Base-by-base conservation (phyloP, 805 yeast species). In the Yarrowia sp. region DNA sequence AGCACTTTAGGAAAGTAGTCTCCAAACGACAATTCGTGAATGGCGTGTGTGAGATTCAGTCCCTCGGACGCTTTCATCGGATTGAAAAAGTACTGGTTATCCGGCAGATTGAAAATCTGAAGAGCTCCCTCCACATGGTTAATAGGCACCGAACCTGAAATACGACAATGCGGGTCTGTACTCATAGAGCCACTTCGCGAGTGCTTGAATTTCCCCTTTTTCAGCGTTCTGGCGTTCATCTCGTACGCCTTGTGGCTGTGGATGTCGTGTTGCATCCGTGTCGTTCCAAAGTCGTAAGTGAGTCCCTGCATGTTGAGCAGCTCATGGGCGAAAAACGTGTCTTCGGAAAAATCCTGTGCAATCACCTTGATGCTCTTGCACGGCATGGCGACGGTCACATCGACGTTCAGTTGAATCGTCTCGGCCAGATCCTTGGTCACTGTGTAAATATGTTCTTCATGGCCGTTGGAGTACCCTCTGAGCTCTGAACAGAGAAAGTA, bases 21-120 rank as follows among this genome's bases (percentile, higher is more conserved):
- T 13, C 99, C 99, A 76, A 87, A 93, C 10, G 98, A 91, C 68
- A 92, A 84, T 74, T 93, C 98, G 66, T 84, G 84, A 66, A 95
- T 87, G 5, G 85, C 84, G 75, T 95, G 99, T 0, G 96, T 83
- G 73, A 93, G 88, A 72, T 93, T 89, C 66, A 90, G 76, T 22
- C 81, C 76, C 18, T 47, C 50, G 39, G 64, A 43, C 6, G 39
- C 39, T 36, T 41, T 31, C 42, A 47, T 64, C 17, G 45, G 58
- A 17, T 57, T 53, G 67, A 81, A 86, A 14, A 43, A 58, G 51
- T 33, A 43, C 64, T 43, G 50, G 22, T 42, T 43, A n/a, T 42
- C 36, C 18, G 64, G 64, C n/a, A 33, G 28, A 15, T 83, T 86
- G 1, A 92, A 88, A 53, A 95, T 87, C 71, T 88, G 92, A 71